Evolutionary conservation across 192 early-diverging fungal genomes (phyloP).

Genomic region (Anaeromyces robustus): DNA sequence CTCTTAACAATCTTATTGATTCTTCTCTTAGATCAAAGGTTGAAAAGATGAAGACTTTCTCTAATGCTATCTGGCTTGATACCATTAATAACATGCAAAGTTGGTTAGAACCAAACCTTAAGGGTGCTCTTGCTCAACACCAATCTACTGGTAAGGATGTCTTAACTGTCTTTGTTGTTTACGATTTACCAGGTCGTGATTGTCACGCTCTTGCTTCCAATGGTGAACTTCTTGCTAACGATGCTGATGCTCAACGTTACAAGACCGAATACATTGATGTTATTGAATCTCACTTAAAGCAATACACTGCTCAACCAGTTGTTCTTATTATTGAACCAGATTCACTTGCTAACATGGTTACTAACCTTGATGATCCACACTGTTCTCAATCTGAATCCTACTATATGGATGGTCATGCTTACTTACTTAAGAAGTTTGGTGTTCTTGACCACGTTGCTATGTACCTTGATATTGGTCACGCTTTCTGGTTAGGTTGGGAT

Average conservation of each 20-base stretch:
- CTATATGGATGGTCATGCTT: too few species aligned
- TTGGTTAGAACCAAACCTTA: neutral
- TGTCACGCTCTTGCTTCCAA: conserved; percentile 24
- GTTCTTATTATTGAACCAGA: conserved; percentile 26
- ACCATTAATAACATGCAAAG: neutral
- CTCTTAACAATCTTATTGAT: neutral
- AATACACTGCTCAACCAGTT: conserved; percentile 5
- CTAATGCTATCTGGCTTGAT: neutral
- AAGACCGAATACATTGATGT: conserved; percentile 26
- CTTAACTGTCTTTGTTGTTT: conserved; percentile 16
- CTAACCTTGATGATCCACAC: conserved; percentile 5
- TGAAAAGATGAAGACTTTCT: neutral
- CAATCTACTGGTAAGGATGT: neutral
- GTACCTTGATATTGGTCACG: too few species aligned
- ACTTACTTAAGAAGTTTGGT: too few species aligned
- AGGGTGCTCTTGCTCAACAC: neutral
- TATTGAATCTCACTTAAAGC: conserved; percentile 1
- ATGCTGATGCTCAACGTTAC: conserved; percentile 11
- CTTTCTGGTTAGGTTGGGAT: too few species aligned
- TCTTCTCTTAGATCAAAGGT: neutral
- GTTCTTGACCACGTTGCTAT: too few species aligned
- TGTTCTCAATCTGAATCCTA: too few species aligned
- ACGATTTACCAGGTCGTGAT: conserved; percentile 32
- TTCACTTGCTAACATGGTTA: conserved; percentile 23
- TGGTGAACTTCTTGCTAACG: conserved; percentile 13